Evolutionary conservation across 1,284 basidiomycete species (phyloP), one percentile per base, ranked within the genome.

Genomic region (Salmacisia buchloeana): DNA sequence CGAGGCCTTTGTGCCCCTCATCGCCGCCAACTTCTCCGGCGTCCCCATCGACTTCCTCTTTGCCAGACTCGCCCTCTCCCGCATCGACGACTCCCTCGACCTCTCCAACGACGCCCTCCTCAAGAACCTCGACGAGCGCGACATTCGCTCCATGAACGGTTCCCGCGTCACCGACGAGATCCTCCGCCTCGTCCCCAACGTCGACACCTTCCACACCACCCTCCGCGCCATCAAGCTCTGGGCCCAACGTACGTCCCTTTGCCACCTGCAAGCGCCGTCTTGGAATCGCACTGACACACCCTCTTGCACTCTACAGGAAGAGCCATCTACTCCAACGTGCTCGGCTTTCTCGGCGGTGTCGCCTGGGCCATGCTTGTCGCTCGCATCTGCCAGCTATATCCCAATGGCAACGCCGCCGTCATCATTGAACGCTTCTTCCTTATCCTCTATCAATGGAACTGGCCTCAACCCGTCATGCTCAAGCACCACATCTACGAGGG

Each of bases 301-400:
- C 10, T 58, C 38, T 41, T 62, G 5, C 43, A 56, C 45, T 43
- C 13, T 10, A 38, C 73, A 94, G 91, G 88, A 69, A 85, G 93
- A 81, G 96, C 94, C 27, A 96, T 99, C 68, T 97, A 97, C 81
- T 94, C 93, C 3, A 99, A 99, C 81, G 92, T 97, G 18, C 92
- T 94, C 75, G 96, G 94, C 29, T 99, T 97, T 81, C 85, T 94
- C 46, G 96, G 96, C 70, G 96, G 96, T 82, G 94, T 98, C 2
- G 94, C 94, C 23, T 99, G 96, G 96, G 92, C 94, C 6, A 92
- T 98, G 85, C 86, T 97, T 57, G 94, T 97, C 12, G 96, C 96
- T 56, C 88, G 96, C 78, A 94, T 98, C 85, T 99, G 96, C 83
- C 96, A 99, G 78, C 82, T 99, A 63, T 99, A 97, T 80, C 96